Evolutionary conservation across 1,284 basidiomycete species (phyloP), one percentile per base, ranked within the genome.

Genomic region (Xerocomus minutiporus): DNA sequence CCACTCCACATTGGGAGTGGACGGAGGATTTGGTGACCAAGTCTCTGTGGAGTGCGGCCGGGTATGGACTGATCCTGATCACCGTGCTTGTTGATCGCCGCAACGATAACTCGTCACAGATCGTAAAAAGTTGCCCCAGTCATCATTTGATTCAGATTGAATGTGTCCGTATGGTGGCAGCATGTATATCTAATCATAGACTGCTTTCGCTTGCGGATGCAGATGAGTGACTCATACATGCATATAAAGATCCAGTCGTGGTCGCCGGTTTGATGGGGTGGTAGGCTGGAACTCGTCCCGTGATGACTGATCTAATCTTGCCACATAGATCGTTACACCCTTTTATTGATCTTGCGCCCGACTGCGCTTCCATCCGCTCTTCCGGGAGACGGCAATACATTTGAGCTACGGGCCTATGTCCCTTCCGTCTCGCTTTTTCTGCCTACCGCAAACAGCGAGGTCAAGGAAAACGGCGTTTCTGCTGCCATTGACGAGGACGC

Each of bases 181-280:
- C 86, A n/a, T 98, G 98, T 70, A 93, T 98, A 52, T 96, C 94
- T 23, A 97, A 95, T 57, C 83, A 94, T n/a, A 82, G 95, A 20
- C 80, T 98, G 4, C 78, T 98, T 34, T 94, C 94, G 0, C 82
- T 97, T 5, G 94, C 95, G 4, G 95, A 99, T 63, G 96, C 95
- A 0, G 96, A 95, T 20, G 93, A 94, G 2, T 79, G 93, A 35
- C 74, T 97, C 40, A 93, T 93, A 91, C 92, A 91, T 66, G 88
- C 89, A 8, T 91, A 93, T 70, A 93, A 93, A 64, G 93, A 96
- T 61, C 76, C 98, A 1, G 85, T 97, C 40, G 92, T 97, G 68
- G 81, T 98, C 26, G 93, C 93, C 0, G 95, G 95, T 8, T 86
- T 94, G 59, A 97, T 95, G 1, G 88, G 86, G 32, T 83, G 95